phyloP scores from a whole-genome alignment of 2,329 filamentous ascomycete genomes.

The Fusarium sulawesiense region DNA sequence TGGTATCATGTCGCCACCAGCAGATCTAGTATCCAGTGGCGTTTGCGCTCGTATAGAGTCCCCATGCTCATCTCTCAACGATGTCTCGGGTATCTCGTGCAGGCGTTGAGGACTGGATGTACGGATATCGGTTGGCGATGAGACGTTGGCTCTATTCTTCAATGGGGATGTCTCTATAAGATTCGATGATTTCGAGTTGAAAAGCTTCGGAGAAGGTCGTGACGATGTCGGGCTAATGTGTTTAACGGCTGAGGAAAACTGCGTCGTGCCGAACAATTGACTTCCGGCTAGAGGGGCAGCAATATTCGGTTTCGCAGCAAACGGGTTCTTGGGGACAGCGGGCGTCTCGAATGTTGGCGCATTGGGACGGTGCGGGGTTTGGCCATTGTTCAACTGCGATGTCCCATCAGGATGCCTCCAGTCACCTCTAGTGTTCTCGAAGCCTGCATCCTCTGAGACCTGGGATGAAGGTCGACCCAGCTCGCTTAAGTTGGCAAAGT shows the following conservation, averaged over 20 bases:
- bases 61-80: conserved; percentile 36
- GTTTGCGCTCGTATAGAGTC: conserved; percentile 42
- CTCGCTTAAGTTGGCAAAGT: conserved; percentile 55
- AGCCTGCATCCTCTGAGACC: conserved; percentile 55
- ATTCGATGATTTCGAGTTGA: conserved; percentile 61
- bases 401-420: conserved; percentile 54
- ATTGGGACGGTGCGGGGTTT: conserved; percentile 49
- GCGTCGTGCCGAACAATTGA: conserved; percentile 67
- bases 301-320: conserved; percentile 52
- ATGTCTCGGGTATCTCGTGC: conserved; percentile 48
- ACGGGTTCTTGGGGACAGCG: conserved; percentile 60
- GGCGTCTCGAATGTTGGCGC: conserved; percentile 61
- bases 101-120: conserved; percentile 57
- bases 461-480: conserved; percentile 55
- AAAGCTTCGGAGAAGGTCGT: conserved; percentile 64
- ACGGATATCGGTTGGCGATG: conserved; percentile 56
- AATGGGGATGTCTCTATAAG: conserved; percentile 60
- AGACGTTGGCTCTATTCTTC: conserved; percentile 61
- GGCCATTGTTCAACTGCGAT: conserved; percentile 49
- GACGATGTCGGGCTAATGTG: conserved; percentile 67
- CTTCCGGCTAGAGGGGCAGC: conserved; percentile 54
- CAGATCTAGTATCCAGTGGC: conserved; percentile 39
- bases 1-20: conserved; percentile 50
- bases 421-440: conserved; percentile 53
- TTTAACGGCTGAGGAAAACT: conserved; percentile 63